Evolutionary conservation across 305 asterid genomes (phyloP), one percentile per base, ranked within the genome.

Genomic region (Fraxinus angustifolia): DNA sequence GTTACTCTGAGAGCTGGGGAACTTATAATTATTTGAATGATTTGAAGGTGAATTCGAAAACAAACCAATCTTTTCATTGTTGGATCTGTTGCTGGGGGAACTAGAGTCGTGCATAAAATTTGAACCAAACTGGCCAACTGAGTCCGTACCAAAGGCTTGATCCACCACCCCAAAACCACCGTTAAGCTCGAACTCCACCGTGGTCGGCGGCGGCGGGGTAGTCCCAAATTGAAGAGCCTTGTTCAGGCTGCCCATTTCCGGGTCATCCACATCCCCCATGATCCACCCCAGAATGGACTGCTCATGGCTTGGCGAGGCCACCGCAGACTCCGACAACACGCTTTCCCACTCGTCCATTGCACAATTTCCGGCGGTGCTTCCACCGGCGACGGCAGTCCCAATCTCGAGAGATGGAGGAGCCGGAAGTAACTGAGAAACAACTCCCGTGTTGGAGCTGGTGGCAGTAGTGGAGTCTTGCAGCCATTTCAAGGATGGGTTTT

Each of bases 191-290:
- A 90, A 89, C 78, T 91, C 95, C 70, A 87, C 80, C 45, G 92
- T 83, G 10, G 85, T 38, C 16, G 85, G 62, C 67, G 80, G 67
- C 16, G 84, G 65, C 73, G 80, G 65, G 71, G 82, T 86, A 12
- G 89, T 90, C 26, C 89, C 85, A 38, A 85, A 84, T 38, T 91
- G 98, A 79, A 91, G 84, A 21, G 79, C 87, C 82, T 88, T 93
- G 72, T 87, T 87, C 78, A 90, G 85, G 76, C 84, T 90, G 12
- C 85, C 90, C 91, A 91, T 89, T 5, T 95, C 85, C 3, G 94
- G 92, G 88, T 90, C 96, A 56, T 88, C 98, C 76, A 88, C 97
- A 82, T 93, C 98, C 2, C 94, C 98, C 98, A 95, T 93, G 90
- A 95, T 92, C 97, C 96, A 93, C 67, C 92, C 87, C 79, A 94